Conservation (phyloP, 345 rosid genomes). For the Psidium guajava region DNA sequence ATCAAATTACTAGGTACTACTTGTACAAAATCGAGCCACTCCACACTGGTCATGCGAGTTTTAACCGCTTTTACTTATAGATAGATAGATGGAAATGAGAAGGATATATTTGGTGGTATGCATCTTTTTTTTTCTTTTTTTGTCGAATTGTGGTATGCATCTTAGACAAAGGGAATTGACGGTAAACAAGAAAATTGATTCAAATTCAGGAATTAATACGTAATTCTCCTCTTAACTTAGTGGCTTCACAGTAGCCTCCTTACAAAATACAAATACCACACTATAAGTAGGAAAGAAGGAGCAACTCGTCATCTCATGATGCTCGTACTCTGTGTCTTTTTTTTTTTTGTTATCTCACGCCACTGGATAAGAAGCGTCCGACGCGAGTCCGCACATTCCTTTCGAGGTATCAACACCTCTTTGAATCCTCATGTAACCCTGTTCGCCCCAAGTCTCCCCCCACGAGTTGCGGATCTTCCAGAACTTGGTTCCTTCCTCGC, state of each 20-base stretch:
- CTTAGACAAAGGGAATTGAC: background rate
- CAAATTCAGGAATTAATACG: background rate
- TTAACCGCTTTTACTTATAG: background rate
- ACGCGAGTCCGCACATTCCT: background rate
- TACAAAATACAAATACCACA: background rate
- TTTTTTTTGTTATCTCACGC: background rate
- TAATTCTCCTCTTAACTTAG: background rate
- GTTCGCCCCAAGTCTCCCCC: background rate
- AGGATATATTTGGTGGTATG: background rate
- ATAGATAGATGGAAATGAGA: background rate
- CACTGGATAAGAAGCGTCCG: background rate
- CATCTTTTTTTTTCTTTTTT: too few species aligned
- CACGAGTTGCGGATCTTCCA: background rate
- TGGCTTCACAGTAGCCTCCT: background rate
- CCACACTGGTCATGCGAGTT: background rate
- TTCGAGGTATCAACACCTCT: background rate
- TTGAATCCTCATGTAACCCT: background rate
- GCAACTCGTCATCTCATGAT: background rate
- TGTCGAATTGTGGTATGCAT: background rate
- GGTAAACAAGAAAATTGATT: background rate
- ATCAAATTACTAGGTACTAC: too few species aligned
- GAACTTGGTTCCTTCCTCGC: background rate
- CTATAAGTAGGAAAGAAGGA: background rate
- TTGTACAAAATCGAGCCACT: background rate
- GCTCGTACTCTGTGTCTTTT: background rate